Evolutionary conservation across 441 rosid genomes (phyloP).

Genomic region (Adansonia madagascariensis): DNA sequence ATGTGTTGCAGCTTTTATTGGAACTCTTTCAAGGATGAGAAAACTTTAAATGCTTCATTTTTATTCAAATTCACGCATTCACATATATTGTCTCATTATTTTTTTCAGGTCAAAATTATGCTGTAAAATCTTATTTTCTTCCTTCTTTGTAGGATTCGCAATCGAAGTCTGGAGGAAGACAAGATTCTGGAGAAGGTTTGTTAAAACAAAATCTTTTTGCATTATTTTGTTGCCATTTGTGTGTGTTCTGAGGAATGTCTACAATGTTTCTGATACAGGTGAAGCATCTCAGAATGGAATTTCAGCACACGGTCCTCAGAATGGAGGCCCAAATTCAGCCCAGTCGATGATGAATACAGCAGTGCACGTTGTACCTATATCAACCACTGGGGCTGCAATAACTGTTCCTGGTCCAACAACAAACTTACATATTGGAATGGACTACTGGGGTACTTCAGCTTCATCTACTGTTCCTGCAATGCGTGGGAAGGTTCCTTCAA

Average conservation of each 20-base stretch:
- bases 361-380: constrained; percentile 50
- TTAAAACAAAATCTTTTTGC: constrained; percentile 2
- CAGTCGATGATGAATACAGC: constrained; percentile 54
- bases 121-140: constrained; percentile 22
- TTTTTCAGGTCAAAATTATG: constrained; percentile 20
- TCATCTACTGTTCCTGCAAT: constrained; percentile 62
- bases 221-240: neutral
- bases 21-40: neutral
- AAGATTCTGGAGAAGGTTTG: constrained; percentile 71
- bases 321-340: constrained; percentile 61
- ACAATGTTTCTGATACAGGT: constrained; percentile 42
- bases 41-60: constrained; percentile 3
- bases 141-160: constrained; percentile 71
- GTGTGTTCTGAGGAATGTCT: constrained; percentile 23
- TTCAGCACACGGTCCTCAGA: constrained; percentile 61
- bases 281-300: constrained; percentile 78
- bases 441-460: constrained; percentile 83
- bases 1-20: constrained; percentile 9
- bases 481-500: constrained; percentile 69
- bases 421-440: constrained; percentile 94
- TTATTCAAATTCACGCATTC: constrained; percentile 5
- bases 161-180: constrained; percentile 72
- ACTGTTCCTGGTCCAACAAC: constrained; percentile 81
- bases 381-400: constrained; percentile 54
- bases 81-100: neutral